Percentiles rank a stretch among this genome's conserved stretches.
These are phyloP conservation scores for Rubus idaeus DNA, from an alignment of 306 rosid species.

Conservation along the genomic window DNA sequence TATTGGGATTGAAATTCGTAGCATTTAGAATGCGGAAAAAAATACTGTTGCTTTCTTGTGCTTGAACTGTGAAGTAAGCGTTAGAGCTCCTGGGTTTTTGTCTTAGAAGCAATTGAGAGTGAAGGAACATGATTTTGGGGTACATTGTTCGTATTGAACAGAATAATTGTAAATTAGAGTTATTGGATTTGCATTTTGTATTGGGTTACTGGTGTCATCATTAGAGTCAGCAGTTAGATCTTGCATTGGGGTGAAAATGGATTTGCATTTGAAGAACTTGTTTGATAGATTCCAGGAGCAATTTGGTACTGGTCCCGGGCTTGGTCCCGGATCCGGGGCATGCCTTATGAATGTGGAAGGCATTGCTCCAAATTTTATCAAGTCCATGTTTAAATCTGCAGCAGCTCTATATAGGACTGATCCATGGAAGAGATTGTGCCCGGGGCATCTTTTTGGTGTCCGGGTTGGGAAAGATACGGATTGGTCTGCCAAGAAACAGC, in stretches of 20 bases:
- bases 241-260: slow-evolving; percentile 38
- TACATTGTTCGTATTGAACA: not conserved
- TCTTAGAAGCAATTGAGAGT: not conserved
- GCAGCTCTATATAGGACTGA: slow-evolving; percentile 61
- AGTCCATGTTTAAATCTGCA: slow-evolving; percentile 56
- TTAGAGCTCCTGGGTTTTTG: not conserved
- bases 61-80: not conserved
- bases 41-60: not conserved
- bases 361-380: slow-evolving; percentile 53
- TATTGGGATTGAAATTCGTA: not conserved
- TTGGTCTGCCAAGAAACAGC: slow-evolving; percentile 65
- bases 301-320: slow-evolving; percentile 68
- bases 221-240: slow-evolving; percentile 12
- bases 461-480: slow-evolving; percentile 67
- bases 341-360: slow-evolving; percentile 66
- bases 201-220: slow-evolving; percentile 20
- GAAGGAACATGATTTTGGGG: slow-evolving; percentile 1
- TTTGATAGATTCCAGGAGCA: slow-evolving; percentile 69
- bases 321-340: slow-evolving; percentile 77
- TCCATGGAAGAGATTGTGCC: slow-evolving; percentile 67
- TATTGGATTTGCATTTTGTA: slow-evolving; percentile 4
- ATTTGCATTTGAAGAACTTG: slow-evolving; percentile 67
- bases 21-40: not conserved
- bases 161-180: not conserved
- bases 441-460: slow-evolving; percentile 51